A percentile compares a stretch with the other conserved stretches of the same genome.
Evolutionary conservation across 768 basidiomycete species (phyloP).

Genomic region (Boletellus ananas): DNA sequence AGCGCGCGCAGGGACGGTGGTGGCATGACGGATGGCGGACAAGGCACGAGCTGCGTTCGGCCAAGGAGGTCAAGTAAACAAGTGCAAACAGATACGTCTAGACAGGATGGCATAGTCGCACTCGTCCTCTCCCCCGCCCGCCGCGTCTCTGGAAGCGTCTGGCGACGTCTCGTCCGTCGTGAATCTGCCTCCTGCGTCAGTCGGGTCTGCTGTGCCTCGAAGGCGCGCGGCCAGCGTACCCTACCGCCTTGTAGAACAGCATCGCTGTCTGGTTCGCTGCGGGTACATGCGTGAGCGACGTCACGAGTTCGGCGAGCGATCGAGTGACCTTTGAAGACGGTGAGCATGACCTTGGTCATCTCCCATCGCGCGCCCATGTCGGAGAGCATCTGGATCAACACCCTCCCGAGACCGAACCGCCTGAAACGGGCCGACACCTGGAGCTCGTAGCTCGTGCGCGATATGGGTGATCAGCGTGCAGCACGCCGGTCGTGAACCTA

Average conservation of each 20-base stretch:
- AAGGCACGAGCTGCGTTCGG: too few relatives aligned
- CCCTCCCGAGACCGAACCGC: conserved; percentile 56
- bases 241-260: conserved; percentile 50
- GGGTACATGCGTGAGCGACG: conserved; percentile 5
- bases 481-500: conserved; percentile 26
- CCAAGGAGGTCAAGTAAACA: conserved; percentile 16
- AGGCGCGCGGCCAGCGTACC: conserved; percentile 38
- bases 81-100: conserved; percentile 23
- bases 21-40: conserved; percentile 3
- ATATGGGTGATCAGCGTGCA: not conserved
- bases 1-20: conserved; percentile 45
- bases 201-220: not conserved
- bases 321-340: conserved; percentile 65
- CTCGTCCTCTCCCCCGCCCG: conserved; percentile 28
- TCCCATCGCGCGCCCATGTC: conserved; percentile 47
- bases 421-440: conserved; percentile 49
- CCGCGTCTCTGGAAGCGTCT: conserved; percentile 22
- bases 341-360: conserved; percentile 73
- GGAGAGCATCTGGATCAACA: conserved; percentile 47
- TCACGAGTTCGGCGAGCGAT: not conserved
- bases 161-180: conserved; percentile 51
- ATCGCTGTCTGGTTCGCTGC: conserved; percentile 45
- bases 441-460: conserved; percentile 62
- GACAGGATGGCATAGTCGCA: conserved; percentile 41
- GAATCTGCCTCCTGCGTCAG: conserved; percentile 43